Evolutionary conservation across 441 rosid genomes (phyloP).

Genomic region (Pelargonium australe): DNA sequence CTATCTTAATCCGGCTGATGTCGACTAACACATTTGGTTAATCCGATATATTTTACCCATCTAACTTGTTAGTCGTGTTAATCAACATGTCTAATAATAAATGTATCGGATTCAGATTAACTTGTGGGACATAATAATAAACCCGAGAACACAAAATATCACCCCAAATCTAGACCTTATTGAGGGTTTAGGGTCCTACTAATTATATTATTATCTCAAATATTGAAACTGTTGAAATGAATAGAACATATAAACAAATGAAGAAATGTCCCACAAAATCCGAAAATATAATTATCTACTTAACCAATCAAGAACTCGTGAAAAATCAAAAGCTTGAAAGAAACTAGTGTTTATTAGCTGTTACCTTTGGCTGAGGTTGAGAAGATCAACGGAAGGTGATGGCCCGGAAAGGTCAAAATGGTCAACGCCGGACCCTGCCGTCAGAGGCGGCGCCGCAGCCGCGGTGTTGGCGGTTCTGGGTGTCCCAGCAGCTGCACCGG

Average conservation of each 20-base stretch:
- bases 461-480: constrained; percentile 15
- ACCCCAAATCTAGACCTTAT: too few relatives aligned
- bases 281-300: neutral
- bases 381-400: constrained; percentile 50
- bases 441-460: constrained; percentile 21
- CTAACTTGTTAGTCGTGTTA: too few relatives aligned
- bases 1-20: too few relatives aligned
- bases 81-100: too few relatives aligned
- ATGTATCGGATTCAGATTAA: too few relatives aligned
- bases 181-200: neutral
- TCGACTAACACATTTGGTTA: too few relatives aligned
- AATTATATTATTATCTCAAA: neutral
- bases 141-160: too few relatives aligned
- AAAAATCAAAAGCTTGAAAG: neutral
- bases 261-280: constrained; percentile 2
- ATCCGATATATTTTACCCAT: too few relatives aligned
- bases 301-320: neutral
- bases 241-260: neutral
- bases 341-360: neutral
- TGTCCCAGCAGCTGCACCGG: constrained; percentile 17
- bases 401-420: constrained; percentile 42
- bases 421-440: constrained; percentile 29
- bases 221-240: neutral
- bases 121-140: too few relatives aligned
- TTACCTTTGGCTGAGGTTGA: constrained; percentile 60